Evolutionary conservation across 495 filamentous ascomycete genomes (phyloP), one percentile per base, ranked within the genome.

Genomic region (Penicilliopsis zonata): DNA sequence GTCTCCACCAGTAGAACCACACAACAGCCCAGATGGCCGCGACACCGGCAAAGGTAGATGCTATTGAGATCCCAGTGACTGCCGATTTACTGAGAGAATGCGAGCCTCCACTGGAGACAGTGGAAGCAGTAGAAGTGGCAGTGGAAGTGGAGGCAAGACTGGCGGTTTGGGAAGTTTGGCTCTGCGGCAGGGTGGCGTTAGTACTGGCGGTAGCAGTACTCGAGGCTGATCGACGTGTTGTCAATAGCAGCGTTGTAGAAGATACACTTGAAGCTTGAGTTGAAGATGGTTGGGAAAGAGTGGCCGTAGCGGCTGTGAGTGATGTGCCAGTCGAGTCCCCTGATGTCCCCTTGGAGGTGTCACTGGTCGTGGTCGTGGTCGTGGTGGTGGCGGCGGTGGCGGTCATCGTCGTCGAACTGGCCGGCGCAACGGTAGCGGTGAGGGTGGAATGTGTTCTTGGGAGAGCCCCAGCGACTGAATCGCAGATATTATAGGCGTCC

Each of bases 391-490:
- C 49, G 0, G 73, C 77, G 8, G 77, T 74, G 5, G 69, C 70
- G 13, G n/a, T n/a, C 12, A 36, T 48, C 3, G 53, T 50, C 5
- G 51, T 45, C 24, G 42, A 43, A 13, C 45, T 45, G 19, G 58
- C 31, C 9, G 53, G 44, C 30, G 72, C 46, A 19, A 75, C 49
- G 0, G 73, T 78, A 9, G 77, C 75, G 5, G 69, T 70, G 13
- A 81, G 69, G 6, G 67, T 66, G 19, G 62, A 35, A 53, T 79
- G 76, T 9, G 78, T 81, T 39, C 65, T 67, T 7, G 65, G 51
- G 13, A 73, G 44, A 20, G 76, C 70, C 13, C 57, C 59, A 9
- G 53, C 31, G 13, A 77, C 52, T 2, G 59, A 61, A 27, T 57
- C 53, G 39, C 79, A 84, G 49, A 82, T 76, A 30, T 55, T 48